A percentile compares a stretch with the other conserved stretches of the same genome.
phyloP scores from a whole-genome alignment of 2,329 filamentous ascomycete species.

The Fusarium chuoi region DNA sequence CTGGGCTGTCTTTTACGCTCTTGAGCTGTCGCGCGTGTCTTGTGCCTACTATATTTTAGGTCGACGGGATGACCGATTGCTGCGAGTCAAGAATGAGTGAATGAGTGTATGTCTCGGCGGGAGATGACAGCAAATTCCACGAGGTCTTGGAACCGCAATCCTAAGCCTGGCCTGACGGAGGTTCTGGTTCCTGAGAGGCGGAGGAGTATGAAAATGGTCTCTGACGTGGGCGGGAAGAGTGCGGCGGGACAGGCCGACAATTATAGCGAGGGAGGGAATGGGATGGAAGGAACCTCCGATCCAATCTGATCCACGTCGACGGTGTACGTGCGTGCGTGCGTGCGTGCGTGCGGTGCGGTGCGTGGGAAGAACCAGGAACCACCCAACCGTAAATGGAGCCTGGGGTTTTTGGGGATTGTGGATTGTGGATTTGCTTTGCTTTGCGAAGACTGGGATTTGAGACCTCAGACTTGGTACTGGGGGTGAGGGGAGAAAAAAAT shows the following conservation, averaged over 20 bases:
- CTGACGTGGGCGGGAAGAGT: conserved; percentile 39
- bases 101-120: conserved; percentile 35
- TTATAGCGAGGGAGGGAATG: conserved; percentile 39
- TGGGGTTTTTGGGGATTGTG: conserved; percentile 38
- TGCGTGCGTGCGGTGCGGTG: background rate
- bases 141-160: conserved; percentile 37
- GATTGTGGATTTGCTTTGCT: conserved; percentile 31
- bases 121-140: conserved; percentile 43
- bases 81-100: conserved; percentile 38
- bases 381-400: conserved; percentile 37
- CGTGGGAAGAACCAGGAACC: conserved; percentile 40
- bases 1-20: background rate
- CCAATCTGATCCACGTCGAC: conserved; percentile 34
- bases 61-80: conserved; percentile 30
- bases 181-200: conserved; percentile 30
- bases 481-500: conserved; percentile 28
- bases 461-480: conserved; percentile 25
- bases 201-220: conserved; percentile 34
- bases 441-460: conserved; percentile 31
- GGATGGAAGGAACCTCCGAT: conserved; percentile 36
- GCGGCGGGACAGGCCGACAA: conserved; percentile 40
- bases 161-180: conserved; percentile 30
- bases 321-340: conserved; percentile 3
- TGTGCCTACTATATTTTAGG: conserved; percentile 6
- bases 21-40: conserved; percentile 8